These are phyloP conservation scores for Trametes coccinea DNA, from an alignment of 768 basidiomycete species.

Conservation along the genomic window DNA sequence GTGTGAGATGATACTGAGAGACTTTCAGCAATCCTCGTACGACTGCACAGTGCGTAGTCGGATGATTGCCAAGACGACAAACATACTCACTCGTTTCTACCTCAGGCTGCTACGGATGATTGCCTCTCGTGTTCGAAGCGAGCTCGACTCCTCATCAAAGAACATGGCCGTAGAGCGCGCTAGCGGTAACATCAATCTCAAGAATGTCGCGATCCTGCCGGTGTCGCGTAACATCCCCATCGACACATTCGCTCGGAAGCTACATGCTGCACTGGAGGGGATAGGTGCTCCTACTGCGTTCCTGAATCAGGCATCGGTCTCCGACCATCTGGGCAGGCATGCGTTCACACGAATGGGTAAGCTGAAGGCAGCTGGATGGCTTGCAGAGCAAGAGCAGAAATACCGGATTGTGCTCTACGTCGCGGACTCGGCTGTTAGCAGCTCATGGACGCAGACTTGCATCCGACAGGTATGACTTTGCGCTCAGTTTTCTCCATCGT, in stretches of 20 bases:
- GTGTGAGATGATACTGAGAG: background rate
- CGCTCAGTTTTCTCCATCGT: too few relatives aligned
- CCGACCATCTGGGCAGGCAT: constrained; percentile 88
- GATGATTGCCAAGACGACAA: background rate
- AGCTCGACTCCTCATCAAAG: constrained; percentile 66
- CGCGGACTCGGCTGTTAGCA: constrained; percentile 91
- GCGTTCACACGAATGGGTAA: constrained; percentile 97
- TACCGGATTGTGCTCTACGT: constrained; percentile 94
- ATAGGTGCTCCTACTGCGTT: constrained; percentile 93
- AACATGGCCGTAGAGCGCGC: constrained; percentile 60
- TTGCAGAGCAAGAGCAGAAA: constrained; percentile 93
- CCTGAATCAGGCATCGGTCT: constrained; percentile 92
- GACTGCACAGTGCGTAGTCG: constrained; percentile 66
- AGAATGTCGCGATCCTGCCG: constrained; percentile 93
- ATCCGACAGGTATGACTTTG: constrained; percentile 73
- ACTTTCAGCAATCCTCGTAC: constrained; percentile 72
- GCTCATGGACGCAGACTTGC: constrained; percentile 98
- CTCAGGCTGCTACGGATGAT: constrained; percentile 80
- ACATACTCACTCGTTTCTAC: background rate
- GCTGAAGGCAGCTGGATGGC: constrained; percentile 91
- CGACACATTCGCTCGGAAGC: constrained; percentile 84
- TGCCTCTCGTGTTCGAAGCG: constrained; percentile 85
- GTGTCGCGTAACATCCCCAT: constrained; percentile 86
- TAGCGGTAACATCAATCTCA: constrained; percentile 82
- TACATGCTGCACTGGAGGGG: constrained; percentile 84